These are phyloP conservation scores for Aureobasidium sp. DNA, from an alignment of 2,329 filamentous ascomycete species.

Conservation along the genomic window DNA sequence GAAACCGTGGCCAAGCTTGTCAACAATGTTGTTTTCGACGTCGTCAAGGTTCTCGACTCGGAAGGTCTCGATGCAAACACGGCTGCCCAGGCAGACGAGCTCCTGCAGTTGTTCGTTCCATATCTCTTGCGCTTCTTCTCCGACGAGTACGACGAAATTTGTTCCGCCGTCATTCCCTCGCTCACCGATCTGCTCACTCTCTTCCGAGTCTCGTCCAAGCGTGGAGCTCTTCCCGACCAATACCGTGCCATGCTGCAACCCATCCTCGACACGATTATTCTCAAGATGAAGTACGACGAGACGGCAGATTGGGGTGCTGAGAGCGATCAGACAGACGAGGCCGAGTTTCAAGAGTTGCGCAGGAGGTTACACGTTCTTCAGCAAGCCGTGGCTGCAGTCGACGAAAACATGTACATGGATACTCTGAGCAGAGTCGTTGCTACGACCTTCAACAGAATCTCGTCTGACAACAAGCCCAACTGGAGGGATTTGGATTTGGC, in stretches of 20 bases:
- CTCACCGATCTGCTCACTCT: slow-evolving; percentile 88
- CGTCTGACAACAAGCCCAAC: slow-evolving; percentile 66
- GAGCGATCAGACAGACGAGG: slow-evolving; percentile 91
- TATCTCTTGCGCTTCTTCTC: slow-evolving; percentile 89
- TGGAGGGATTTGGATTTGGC: slow-evolving; percentile 95
- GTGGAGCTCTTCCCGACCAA: slow-evolving; percentile 56
- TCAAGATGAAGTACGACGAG: slow-evolving; percentile 96
- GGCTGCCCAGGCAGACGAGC: slow-evolving; percentile 66
- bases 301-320: slow-evolving; percentile 89
- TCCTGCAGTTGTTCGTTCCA: slow-evolving; percentile 75
- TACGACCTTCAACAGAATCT: slow-evolving; percentile 72
- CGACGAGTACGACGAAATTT: slow-evolving; percentile 97
- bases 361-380: slow-evolving; percentile 85
- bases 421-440: slow-evolving; percentile 82
- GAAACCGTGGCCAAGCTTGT: slow-evolving; percentile 93
- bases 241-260: slow-evolving; percentile 78
- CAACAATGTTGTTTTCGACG: slow-evolving; percentile 78
- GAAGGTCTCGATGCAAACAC: slow-evolving; percentile 52
- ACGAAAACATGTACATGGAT: slow-evolving; percentile 81
- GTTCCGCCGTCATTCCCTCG: slow-evolving; percentile 87
- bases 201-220: slow-evolving; percentile 68
- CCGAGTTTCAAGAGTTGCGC: slow-evolving; percentile 90
- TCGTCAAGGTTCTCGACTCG: slow-evolving; percentile 78
- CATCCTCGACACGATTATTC: slow-evolving; percentile 82
- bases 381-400: slow-evolving; percentile 82